Base-by-base conservation (phyloP, 1,284 basidiomycete genomes). In the Porodaedalea pini region DNA sequence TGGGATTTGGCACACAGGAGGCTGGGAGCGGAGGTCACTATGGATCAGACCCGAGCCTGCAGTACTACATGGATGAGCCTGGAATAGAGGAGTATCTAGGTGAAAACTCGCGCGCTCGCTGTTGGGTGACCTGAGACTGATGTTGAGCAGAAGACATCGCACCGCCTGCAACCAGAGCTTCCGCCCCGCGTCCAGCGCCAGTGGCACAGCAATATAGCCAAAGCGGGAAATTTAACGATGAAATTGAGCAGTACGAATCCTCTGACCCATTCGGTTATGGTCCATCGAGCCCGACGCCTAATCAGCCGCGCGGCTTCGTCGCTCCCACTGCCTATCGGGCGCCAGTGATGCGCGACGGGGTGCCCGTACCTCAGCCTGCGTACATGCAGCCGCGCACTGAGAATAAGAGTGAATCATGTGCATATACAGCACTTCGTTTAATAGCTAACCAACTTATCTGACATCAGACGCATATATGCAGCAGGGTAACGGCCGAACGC, bases 401-500 rank as follows among this genome's bases (percentile, higher is more conserved):
- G 32, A 6, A 34, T 34, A 13, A 34, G 6, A 34, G 32, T 34
- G 7, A 6, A 13, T 13, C 6, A 34, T 34, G 32, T 34, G 13
- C 7, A 13, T 34, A 13, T 13, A 6, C 32, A 6, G 32, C 7
- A 34, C 13, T 6, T 34, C 32, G 32, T 34, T 6, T 34, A 34
- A 34, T 34, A 6, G 6, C 6, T 6, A 34, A 7, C n/a, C 19
- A 7, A 56, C 49, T 3, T 56, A 36, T 36, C 43, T 40, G 2
- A 10, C 32, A n/a, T 41, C 19, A 49, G 45, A 40, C 23, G 57
- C 57, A 49, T 58, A 58, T 58, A 58, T 49, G 41, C 57, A 54
- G 4, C 25, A 23, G n/a, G 29, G 31, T 47, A 17, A 47, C 10
- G 10, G 32, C 5, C n/a, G 34, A 17, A 4, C 19, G 27, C 19